phyloP scores from a whole-genome alignment of 805 yeast species.

The Pichia occidentalis region DNA sequence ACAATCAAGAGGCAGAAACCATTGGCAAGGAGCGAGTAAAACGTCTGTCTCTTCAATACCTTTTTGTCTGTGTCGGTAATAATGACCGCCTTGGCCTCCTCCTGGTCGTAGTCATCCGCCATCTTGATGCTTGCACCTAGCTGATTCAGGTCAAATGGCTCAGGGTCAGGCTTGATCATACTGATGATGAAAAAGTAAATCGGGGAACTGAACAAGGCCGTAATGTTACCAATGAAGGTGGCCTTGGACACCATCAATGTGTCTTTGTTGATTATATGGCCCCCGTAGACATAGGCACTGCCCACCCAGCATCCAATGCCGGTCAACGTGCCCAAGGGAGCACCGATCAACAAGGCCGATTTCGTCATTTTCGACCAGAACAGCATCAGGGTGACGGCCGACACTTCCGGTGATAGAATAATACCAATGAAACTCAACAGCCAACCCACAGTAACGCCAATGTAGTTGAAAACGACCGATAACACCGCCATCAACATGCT shows the following conservation, averaged over 20 bases:
- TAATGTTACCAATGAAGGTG: constrained; percentile 26
- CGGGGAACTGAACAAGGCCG: constrained; percentile 24
- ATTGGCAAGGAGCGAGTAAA: constrained; percentile 37
- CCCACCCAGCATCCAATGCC: constrained; percentile 43
- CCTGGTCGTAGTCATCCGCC: constrained; percentile 33
- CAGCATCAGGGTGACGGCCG: constrained; percentile 30
- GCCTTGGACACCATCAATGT: constrained; percentile 23
- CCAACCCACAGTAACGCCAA: constrained; percentile 39
- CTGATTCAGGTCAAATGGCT: constrained; percentile 27
- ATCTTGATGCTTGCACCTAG: constrained; percentile 21
- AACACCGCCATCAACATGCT: constrained; percentile 37
- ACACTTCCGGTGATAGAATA: constrained; percentile 33
- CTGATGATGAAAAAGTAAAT: constrained; percentile 26
- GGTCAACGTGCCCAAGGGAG: constrained; percentile 47
- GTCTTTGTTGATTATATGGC: constrained; percentile 22
- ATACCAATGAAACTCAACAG: constrained; percentile 35
- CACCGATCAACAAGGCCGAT: constrained; percentile 30
- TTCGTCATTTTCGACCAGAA: constrained; percentile 31
- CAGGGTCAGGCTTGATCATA: constrained; percentile 25
- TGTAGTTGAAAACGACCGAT: constrained; percentile 35
- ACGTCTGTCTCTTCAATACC: constrained; percentile 30
- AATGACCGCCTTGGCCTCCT: constrained; percentile 26
- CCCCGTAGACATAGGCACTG: constrained; percentile 22
- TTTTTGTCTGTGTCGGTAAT: constrained; percentile 20
- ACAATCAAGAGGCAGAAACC: constrained; percentile 26